Evolutionary conservation across 2,329 filamentous ascomycete species (phyloP), one percentile per base, ranked within the genome.

Genomic region (Colletotrichum musae): DNA sequence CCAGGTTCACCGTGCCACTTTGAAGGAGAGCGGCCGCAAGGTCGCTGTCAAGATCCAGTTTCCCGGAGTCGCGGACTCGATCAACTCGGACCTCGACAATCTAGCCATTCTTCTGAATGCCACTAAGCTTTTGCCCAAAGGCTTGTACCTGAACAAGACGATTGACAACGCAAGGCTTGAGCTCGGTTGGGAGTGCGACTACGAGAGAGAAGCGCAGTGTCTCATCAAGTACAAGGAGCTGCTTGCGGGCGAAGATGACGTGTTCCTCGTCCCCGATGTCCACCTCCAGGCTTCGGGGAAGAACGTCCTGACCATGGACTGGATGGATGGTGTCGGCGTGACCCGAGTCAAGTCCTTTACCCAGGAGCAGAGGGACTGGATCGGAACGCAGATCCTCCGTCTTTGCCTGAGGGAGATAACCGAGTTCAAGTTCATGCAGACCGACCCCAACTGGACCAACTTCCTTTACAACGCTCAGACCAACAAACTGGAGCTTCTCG

Each of bases 391-490:
- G 76, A 93, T 98, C 73, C 88, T 98, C 60, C 93, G 94, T 4
- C 90, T 99, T 12, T 98, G 94, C 78, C 87, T 98, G 47, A 92
- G 95, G 68, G 96, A 98, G 82, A 95, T 98, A 74, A 92, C 92
- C 72, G 94, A 97, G 80, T 98, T 98, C 88, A 91, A 87, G 70
- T 98, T 97, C 84, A 99, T 99, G 96, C 96, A 99, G 83, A 99
- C 96, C 5, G 96, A 99, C 78, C 96, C 96, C 48, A 99, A 99
- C 85, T 99, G 96, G 96, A 98, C 95, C 41, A 99, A 99, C 81
- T 99, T 99, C 80, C 86, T 98, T 21, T 99, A 94, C 85, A 96
- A 98, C 75, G 84, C 90, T 1, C 75, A 84, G 21, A 89, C 87
- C 4, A 84, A 90, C 74, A 92, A 90, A 76, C 91, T 99, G 15